Evolutionary conservation across 768 basidiomycete species (phyloP).

Genomic region (Collybia nuda): DNA sequence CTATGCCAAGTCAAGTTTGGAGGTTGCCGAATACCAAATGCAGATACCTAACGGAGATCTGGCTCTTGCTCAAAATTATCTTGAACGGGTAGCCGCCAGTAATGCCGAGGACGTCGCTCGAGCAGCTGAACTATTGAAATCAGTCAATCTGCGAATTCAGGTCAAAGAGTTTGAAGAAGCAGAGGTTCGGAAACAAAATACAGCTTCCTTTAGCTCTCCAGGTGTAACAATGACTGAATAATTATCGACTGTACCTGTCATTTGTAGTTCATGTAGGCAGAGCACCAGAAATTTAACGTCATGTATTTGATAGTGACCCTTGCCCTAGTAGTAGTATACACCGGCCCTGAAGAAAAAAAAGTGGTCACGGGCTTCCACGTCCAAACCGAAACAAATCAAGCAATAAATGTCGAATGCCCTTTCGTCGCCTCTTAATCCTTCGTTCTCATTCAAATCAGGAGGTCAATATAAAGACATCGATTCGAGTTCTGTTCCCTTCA

Average conservation of each 20-base stretch:
- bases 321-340: no score
- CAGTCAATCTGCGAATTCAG: conserved; percentile 40
- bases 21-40: conserved; percentile 81
- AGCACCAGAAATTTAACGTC: neutral
- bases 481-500: conserved; percentile 6
- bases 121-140: conserved; percentile 72
- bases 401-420: conserved; percentile 41
- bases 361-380: conserved; percentile 36
- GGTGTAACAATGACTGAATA: conserved; percentile 5
- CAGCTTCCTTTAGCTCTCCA: neutral
- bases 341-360: conserved; percentile 38
- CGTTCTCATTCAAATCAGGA: conserved; percentile 19
- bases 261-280: neutral
- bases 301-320: no score
- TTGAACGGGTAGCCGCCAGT: conserved; percentile 72
- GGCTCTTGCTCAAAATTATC: conserved; percentile 67
- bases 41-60: conserved; percentile 61
- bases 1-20: conserved; percentile 81
- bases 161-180: conserved; percentile 18
- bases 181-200: conserved; percentile 11
- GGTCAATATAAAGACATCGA: conserved; percentile 15
- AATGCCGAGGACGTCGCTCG: conserved; percentile 81
- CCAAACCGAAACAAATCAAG: conserved; percentile 39
- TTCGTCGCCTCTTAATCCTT: conserved; percentile 31
- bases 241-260: neutral